phyloP scores from a whole-genome alignment of 2,329 filamentous ascomycete species.

The Pseudocercospora vitis region DNA sequence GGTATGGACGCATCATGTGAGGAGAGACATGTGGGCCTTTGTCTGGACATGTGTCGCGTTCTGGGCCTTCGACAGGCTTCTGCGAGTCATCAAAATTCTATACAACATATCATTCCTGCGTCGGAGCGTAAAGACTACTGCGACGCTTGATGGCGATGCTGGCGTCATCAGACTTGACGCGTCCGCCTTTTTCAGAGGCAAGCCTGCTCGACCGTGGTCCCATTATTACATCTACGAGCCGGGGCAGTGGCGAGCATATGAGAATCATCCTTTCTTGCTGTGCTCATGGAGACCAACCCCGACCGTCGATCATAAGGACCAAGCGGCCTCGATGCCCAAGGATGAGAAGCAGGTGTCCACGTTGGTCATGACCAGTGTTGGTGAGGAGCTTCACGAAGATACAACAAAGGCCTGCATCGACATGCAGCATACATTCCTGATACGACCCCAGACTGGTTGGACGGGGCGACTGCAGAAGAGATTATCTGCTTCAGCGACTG shows the following conservation, averaged over 20 bases:
- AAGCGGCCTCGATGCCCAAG: not conserved
- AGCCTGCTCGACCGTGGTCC: slow-evolving; percentile 38
- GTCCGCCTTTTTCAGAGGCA: slow-evolving; percentile 38
- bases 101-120: not conserved
- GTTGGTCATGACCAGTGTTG: too few species aligned
- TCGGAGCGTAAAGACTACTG: slow-evolving; percentile 36
- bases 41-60: slow-evolving; percentile 52
- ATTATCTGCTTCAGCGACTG: not conserved
- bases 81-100: slow-evolving; percentile 40
- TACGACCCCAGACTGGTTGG: slow-evolving; percentile 54
- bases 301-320: not conserved
- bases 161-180: slow-evolving; percentile 51
- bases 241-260: slow-evolving; percentile 46
- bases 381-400: too few species aligned
- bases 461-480: slow-evolving; percentile 45
- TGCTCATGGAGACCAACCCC: too few species aligned
- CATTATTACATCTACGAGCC: slow-evolving; percentile 54
- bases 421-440: slow-evolving; percentile 47
- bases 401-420: not conserved
- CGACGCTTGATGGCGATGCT: slow-evolving; percentile 48
- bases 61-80: slow-evolving; percentile 53
- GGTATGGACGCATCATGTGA: not conserved
- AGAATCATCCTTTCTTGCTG: slow-evolving; percentile 55
- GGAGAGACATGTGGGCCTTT: slow-evolving; percentile 34
- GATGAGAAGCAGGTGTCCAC: too few species aligned